Evolutionary conservation across 1,139 yeast species (phyloP), one percentile per base, ranked within the genome.

Genomic region (Blastobotrys aristatus): DNA sequence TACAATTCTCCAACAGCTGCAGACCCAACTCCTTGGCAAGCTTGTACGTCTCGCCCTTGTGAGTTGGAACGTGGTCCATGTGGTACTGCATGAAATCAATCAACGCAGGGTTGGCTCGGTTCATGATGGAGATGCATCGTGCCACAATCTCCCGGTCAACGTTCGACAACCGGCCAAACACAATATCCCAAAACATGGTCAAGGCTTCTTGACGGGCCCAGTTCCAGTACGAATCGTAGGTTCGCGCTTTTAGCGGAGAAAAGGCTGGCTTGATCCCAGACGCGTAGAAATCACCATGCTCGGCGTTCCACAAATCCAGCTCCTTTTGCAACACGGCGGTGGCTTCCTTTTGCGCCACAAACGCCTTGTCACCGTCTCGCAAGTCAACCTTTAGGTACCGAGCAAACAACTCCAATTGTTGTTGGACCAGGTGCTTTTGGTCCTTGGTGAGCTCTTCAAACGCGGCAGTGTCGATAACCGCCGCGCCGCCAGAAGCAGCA

Each of bases 121-220:
- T 92, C 97, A 92, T 90, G 67, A 92, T 87, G 69, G 89, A 89
- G 63, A 92, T 90, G 70, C 98, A 95, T 68, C 90, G 96, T 57
- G 90, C 80, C 53, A 92, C 95, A 55, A 95, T 89, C 73, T 92
- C 97, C 68, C 98, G 83, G 67, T 92, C 97, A 57, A 92, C 84
- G 51, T 88, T 83, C 42, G 83, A 81, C 59, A 92, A 77, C 57
- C 87, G 84, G 64, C 98, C 98, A 68, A 92, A 94, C 61, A 92
- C 88, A 61, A 92, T 88, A 70, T 92, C 97, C 66, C 80, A 92
- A 73, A 88, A 92, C 89, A 92, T 84, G 46, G 90, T 82, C 59
- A 92, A 73, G 53, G 94, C 86, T 67, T 94, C 96, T 74, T 92
- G 98, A 71, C 97, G 86, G 40, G 97, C 97, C 98, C 98, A 92